phyloP scores from a whole-genome alignment of 2,329 filamentous ascomycete genomes.

The Diaporthe sp. region DNA sequence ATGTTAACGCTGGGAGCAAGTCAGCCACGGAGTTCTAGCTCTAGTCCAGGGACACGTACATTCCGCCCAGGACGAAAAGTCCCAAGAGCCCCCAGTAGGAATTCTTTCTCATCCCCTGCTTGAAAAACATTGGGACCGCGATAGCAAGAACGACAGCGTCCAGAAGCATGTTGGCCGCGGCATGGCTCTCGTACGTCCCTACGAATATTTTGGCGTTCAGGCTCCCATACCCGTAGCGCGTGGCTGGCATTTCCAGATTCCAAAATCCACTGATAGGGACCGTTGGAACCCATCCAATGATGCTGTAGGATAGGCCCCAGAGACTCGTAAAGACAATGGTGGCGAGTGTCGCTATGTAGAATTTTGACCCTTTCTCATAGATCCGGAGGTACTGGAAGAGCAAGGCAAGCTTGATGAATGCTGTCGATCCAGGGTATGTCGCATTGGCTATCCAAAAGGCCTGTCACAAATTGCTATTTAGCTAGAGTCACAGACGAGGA shows the following conservation, averaged over 20 bases:
- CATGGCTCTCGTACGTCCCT: conserved; percentile 47
- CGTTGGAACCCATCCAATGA: conserved; percentile 50
- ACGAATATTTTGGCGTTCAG: conserved; percentile 43
- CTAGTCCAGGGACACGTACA: conserved; percentile 43
- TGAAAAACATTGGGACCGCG: conserved; percentile 48
- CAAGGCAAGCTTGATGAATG: conserved; percentile 42
- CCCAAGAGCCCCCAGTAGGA: conserved; percentile 47
- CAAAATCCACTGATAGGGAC: conserved; percentile 49
- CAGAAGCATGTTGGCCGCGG: conserved; percentile 47
- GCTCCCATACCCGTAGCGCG: conserved; percentile 49
- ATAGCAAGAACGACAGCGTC: conserved; percentile 49
- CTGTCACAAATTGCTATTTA: background rate
- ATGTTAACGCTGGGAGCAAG: conserved; percentile 45
- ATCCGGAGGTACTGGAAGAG: conserved; percentile 42
- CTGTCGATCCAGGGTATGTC: conserved; percentile 40
- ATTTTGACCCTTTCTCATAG: conserved; percentile 39
- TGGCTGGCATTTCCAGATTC: conserved; percentile 40
- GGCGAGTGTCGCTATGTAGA: conserved; percentile 39
- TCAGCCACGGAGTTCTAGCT: background rate
- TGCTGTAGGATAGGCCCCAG: conserved; percentile 48
- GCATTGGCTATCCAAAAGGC: conserved; percentile 41
- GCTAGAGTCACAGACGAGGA: background rate
- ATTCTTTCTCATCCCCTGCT: conserved; percentile 45
- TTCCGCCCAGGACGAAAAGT: conserved; percentile 48
- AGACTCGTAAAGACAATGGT: conserved; percentile 46